These are phyloP conservation scores for Botrytis tulipae DNA, from an alignment of 2,329 filamentous ascomycete genomes.

Conservation along the genomic window DNA sequence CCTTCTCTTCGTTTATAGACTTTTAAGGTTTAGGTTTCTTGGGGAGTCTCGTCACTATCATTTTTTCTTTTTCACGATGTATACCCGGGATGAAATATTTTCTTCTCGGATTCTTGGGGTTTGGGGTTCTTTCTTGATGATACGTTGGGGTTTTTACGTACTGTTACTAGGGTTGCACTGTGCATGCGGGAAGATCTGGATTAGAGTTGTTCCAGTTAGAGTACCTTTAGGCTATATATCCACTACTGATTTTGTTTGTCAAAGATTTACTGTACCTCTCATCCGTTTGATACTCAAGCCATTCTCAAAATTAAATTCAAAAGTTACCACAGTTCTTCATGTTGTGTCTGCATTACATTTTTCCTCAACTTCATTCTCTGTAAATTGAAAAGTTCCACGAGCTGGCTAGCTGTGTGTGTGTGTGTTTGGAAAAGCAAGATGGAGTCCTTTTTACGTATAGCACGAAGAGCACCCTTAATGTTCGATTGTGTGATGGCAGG, in stretches of 20 bases:
- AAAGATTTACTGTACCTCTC: not conserved
- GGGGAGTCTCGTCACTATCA: not conserved
- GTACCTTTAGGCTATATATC: conserved; percentile 4
- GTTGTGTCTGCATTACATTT: not conserved
- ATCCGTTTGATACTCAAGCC: not conserved
- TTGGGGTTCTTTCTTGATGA: conserved; percentile 1
- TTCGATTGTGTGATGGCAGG: not conserved
- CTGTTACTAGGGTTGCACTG: conserved; percentile 3
- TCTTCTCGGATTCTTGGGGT: not conserved
- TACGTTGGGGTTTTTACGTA: not conserved
- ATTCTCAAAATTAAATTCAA: not conserved
- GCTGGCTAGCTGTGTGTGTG: not conserved
- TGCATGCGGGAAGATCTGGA: conserved; percentile 2
- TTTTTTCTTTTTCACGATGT: not conserved
- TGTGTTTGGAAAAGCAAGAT: not conserved
- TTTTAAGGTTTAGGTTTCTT: not conserved
- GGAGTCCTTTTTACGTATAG: not conserved
- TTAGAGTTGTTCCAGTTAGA: conserved; percentile 1
- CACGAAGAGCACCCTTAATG: not conserved
- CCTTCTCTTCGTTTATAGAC: not conserved
- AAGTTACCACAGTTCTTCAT: not conserved
- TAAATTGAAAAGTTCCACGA: not conserved
- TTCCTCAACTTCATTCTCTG: not conserved
- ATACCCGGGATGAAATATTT: not conserved
- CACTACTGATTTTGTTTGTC: not conserved